Percentiles rank a stretch among this genome's conserved stretches.
phyloP scores from a whole-genome alignment of 495 filamentous ascomycete species.

The Cudoniella acicularis region DNA sequence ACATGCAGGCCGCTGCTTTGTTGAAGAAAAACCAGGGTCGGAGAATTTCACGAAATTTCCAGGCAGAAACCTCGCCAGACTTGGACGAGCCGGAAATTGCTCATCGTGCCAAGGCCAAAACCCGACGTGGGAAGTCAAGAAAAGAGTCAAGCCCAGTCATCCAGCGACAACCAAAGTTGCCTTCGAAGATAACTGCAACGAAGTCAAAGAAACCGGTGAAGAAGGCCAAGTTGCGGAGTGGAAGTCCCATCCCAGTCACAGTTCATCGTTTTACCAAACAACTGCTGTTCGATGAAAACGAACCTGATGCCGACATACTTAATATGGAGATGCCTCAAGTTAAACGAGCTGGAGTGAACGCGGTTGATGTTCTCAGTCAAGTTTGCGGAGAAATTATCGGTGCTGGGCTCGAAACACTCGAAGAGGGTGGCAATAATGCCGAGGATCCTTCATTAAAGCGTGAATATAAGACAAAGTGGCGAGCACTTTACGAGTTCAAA shows the following conservation, averaged over 20 bases:
- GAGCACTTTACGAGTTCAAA: conserved; percentile 64
- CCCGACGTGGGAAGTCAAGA: neutral
- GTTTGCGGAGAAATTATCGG: conserved; percentile 66
- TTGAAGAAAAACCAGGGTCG: conserved; percentile 14
- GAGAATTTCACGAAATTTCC: conserved; percentile 7
- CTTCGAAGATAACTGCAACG: conserved; percentile 1
- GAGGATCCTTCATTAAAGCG: conserved; percentile 39
- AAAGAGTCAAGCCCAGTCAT: conserved; percentile 6
- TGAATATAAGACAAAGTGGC: conserved; percentile 57
- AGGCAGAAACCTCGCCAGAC: conserved; percentile 6
- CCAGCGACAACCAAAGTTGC: conserved; percentile 21
- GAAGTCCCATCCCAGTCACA: conserved; percentile 25
- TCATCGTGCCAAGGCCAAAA: neutral
- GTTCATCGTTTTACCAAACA: conserved; percentile 22
- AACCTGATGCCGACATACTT: conserved; percentile 37
- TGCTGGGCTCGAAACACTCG: conserved; percentile 41
- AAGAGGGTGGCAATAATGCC: conserved; percentile 33
- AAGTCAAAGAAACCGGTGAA: neutral
- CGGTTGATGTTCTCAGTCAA: conserved; percentile 65
- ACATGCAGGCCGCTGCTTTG: conserved; percentile 13
- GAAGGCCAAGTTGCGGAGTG: conserved; percentile 1
- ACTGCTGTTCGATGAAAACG: conserved; percentile 26
- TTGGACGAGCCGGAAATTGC: neutral
- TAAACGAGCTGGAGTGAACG: conserved; percentile 62
- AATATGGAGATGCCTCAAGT: conserved; percentile 44